These are phyloP conservation scores for Xylaria scruposa DNA, from an alignment of 495 filamentous ascomycete species.

Conservation along the genomic window DNA sequence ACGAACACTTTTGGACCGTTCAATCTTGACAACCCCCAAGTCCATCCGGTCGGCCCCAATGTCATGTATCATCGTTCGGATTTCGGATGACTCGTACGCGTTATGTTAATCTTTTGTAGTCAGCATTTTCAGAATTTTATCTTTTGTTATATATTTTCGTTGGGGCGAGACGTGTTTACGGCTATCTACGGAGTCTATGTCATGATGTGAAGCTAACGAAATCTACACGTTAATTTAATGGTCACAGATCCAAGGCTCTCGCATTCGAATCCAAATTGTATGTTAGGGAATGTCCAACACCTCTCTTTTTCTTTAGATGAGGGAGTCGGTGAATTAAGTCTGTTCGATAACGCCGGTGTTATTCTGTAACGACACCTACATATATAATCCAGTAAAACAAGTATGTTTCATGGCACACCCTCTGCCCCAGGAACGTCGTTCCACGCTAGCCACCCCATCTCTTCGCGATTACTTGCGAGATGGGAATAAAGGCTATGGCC, in stretches of 20 bases:
- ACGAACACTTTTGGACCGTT: constrained; percentile 10
- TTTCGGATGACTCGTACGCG: constrained; percentile 1
- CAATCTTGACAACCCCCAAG: constrained; percentile 17
- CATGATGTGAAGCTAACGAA: background rate
- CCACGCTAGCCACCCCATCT: constrained; percentile 1
- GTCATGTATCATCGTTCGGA: constrained; percentile 28
- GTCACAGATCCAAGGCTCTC: background rate
- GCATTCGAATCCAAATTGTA: background rate
- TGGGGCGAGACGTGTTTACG: background rate
- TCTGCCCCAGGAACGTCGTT: background rate
- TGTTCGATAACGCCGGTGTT: background rate
- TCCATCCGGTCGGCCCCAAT: constrained; percentile 19
- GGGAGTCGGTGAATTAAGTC: background rate
- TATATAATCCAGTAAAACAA: background rate
- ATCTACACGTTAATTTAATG: background rate
- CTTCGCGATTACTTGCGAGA: background rate
- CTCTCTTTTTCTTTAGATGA: background rate
- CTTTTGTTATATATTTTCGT: background rate
- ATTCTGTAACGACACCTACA: background rate
- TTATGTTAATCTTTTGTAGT: background rate
- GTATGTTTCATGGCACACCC: background rate
- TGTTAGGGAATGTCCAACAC: background rate
- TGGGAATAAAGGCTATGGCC: background rate
- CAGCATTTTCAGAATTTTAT: background rate
- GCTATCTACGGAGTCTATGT: no score